Conservation (phyloP, 495 filamentous ascomycete species). For the Podospora pseudopauciseta region DNA sequence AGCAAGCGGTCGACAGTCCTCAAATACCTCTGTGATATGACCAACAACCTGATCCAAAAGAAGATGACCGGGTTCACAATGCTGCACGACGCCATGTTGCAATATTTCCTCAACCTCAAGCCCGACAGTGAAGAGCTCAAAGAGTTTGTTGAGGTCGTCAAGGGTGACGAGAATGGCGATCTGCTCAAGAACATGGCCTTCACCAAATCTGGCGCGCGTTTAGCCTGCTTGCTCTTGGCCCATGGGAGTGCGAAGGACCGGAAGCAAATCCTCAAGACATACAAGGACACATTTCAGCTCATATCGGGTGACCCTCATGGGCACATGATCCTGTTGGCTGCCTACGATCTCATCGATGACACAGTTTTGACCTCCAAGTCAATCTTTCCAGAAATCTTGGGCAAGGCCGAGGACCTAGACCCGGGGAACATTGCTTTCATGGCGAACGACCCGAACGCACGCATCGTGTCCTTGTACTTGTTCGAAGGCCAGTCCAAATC, state of each 20-base stretch:
- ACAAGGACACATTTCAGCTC: constrained; percentile 76
- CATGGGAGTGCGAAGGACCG: constrained; percentile 88
- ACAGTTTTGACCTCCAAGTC: constrained; percentile 82
- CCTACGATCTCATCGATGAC: constrained; percentile 89
- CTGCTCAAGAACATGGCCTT: constrained; percentile 92
- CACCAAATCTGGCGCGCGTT: constrained; percentile 77
- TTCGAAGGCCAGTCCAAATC: constrained; percentile 69
- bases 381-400: constrained; percentile 77
- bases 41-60: constrained; percentile 90
- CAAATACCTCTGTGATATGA: constrained; percentile 75
- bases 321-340: constrained; percentile 76
- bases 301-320: constrained; percentile 76
- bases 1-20: constrained; percentile 84
- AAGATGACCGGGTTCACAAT: constrained; percentile 93
- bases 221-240: constrained; percentile 78
- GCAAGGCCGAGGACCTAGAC: constrained; percentile 57
- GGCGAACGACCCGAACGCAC: constrained; percentile 65
- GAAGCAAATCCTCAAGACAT: constrained; percentile 78
- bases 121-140: constrained; percentile 71
- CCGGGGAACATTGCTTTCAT: constrained; percentile 59
- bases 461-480: constrained; percentile 78
- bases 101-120: constrained; percentile 82
- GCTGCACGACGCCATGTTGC: constrained; percentile 95
- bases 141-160: constrained; percentile 86
- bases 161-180: constrained; percentile 84